phyloP scores from a whole-genome alignment of 768 basidiomycete species.

The Neoboletus brunneissimus region DNA sequence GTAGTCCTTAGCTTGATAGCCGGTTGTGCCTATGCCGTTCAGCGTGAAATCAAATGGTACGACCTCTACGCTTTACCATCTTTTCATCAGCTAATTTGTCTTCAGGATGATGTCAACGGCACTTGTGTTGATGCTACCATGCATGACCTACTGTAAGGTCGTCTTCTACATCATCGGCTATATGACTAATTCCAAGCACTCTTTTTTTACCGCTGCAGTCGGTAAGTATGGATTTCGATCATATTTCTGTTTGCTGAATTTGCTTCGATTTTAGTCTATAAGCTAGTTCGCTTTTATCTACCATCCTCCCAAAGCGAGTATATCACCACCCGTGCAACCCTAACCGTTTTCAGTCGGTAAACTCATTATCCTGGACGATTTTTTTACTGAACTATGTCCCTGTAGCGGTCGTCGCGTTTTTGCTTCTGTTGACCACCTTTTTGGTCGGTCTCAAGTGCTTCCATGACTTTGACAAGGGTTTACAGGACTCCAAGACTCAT shows the following conservation, averaged over 20 bases:
- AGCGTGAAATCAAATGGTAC: slow-evolving; percentile 78
- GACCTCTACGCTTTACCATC: slow-evolving; percentile 15
- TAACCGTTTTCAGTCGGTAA: slow-evolving; percentile 75
- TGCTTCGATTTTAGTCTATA: slow-evolving; percentile 56
- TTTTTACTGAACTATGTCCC: background rate
- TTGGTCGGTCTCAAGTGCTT: slow-evolving; percentile 76
- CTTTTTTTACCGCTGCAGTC: slow-evolving; percentile 18
- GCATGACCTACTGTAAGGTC: slow-evolving; percentile 70
- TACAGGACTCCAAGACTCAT: slow-evolving; percentile 67
- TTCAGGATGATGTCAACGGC: slow-evolving; percentile 65
- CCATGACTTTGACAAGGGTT: slow-evolving; percentile 78
- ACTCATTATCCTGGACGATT: background rate
- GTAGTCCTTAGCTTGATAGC: slow-evolving; percentile 67
- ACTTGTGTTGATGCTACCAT: slow-evolving; percentile 73
- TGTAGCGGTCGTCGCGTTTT: slow-evolving; percentile 70
- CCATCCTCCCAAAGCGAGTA: slow-evolving; percentile 56
- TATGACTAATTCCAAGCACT: slow-evolving; percentile 1
- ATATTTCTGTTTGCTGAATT: background rate
- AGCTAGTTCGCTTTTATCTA: slow-evolving; percentile 79
- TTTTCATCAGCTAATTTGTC: slow-evolving; percentile 1
- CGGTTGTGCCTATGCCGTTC: slow-evolving; percentile 65
- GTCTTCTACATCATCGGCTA: background rate
- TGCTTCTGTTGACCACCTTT: slow-evolving; percentile 73
- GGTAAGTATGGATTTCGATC: slow-evolving; percentile 17
- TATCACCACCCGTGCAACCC: slow-evolving; percentile 69